These are phyloP conservation scores for Candida albicans DNA, from an alignment of 1,139 yeast species.

Conservation along the genomic window DNA sequence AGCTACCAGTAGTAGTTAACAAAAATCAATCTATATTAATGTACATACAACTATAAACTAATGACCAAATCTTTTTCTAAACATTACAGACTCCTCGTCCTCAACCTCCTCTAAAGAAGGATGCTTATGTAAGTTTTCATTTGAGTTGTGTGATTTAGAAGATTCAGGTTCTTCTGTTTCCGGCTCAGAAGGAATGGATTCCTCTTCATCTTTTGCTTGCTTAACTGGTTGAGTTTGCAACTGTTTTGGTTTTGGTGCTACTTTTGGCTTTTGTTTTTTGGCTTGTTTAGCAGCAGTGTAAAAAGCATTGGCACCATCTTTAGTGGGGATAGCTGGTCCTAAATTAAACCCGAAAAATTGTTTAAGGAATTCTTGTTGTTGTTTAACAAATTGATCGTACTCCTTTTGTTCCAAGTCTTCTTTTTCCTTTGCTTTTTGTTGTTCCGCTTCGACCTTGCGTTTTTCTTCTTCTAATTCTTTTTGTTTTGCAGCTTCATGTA, in stretches of 20 bases:
- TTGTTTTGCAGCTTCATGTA: conserved; percentile 12
- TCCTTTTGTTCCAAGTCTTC: conserved; percentile 21
- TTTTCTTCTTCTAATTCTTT: conserved; percentile 8
- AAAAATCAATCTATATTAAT: background rate
- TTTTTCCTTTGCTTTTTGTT: conserved; percentile 10
- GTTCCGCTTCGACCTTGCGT: conserved; percentile 4
- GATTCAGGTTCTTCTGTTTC: conserved; percentile 13
- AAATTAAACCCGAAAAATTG: conserved; percentile 21
- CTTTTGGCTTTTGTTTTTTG: conserved; percentile 6
- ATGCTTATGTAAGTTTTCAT: conserved; percentile 17
- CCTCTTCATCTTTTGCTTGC: conserved; percentile 15
- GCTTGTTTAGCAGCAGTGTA: background rate
- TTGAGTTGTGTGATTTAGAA: conserved; percentile 2
- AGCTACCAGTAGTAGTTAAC: too few species aligned
- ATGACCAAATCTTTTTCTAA: conserved; percentile 41
- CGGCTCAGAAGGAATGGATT: conserved; percentile 25
- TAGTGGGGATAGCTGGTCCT: conserved; percentile 8
- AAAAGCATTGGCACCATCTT: conserved; percentile 2
- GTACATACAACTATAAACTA: conserved; percentile 5
- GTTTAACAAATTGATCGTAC: conserved; percentile 13
- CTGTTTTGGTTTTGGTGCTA: conserved; percentile 11
- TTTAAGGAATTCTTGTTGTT: conserved; percentile 22
- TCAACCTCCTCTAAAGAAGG: conserved; percentile 45
- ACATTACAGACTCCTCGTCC: conserved; percentile 46
- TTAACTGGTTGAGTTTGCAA: background rate